phyloP scores from a whole-genome alignment of 2,329 filamentous ascomycete genomes.

The Pyricularia sp. region DNA sequence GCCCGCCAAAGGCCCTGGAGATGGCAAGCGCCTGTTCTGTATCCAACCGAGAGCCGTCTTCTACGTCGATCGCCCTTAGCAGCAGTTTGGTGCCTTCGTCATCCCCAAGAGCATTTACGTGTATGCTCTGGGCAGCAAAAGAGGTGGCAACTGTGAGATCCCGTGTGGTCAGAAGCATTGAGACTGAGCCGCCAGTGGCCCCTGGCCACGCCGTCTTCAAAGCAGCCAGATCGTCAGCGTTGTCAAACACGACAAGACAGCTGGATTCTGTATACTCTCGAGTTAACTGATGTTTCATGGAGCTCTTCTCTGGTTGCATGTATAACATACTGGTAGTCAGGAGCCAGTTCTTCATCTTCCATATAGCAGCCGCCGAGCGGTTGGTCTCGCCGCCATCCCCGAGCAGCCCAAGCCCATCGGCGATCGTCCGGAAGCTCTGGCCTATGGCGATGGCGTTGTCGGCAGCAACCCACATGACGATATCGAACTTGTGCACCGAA shows the following conservation, averaged over 20 bases:
- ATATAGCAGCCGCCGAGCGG: constrained; percentile 12
- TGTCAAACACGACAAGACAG: constrained; percentile 19
- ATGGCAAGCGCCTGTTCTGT: constrained; percentile 9
- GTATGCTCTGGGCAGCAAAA: constrained; percentile 1
- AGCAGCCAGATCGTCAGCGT: constrained; percentile 17
- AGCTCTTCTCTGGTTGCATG: not conserved
- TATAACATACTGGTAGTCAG: constrained; percentile 8
- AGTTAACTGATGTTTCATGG: not conserved
- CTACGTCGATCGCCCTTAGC: not conserved
- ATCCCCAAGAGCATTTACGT: not conserved
- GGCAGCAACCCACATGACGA: constrained; percentile 1
- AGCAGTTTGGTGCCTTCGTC: not conserved
- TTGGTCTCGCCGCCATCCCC: constrained; percentile 11
- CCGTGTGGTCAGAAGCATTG: constrained; percentile 17
- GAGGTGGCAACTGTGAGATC: constrained; percentile 9
- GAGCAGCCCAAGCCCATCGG: constrained; percentile 8
- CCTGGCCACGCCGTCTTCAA: constrained; percentile 16
- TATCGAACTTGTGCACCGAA: not conserved
- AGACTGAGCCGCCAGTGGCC: constrained; percentile 8
- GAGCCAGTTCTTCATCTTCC: constrained; percentile 19
- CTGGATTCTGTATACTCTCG: not conserved
- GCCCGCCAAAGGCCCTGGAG: constrained; percentile 5
- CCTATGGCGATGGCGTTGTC: constrained; percentile 13
- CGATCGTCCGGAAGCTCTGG: constrained; percentile 13
- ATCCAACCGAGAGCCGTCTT: constrained; percentile 8